These are phyloP conservation scores for Biancaea sappan DNA, from an alignment of 306 rosid genomes.

Conservation along the genomic window DNA sequence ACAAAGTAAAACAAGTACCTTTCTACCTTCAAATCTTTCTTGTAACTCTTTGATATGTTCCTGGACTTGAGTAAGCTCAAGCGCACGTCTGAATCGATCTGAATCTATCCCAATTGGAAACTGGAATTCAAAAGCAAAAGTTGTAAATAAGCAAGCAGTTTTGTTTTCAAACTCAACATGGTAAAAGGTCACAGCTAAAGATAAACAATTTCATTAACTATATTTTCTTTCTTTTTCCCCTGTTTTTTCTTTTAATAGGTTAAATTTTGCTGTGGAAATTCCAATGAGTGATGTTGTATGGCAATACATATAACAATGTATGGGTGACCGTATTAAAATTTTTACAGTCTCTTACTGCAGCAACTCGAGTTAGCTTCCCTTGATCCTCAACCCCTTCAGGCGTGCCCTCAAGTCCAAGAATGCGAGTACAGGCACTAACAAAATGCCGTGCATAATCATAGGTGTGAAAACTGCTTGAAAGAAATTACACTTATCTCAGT, in stretches of 20 bases:
- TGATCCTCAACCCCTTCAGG: constrained; percentile 95
- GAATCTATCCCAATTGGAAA: constrained; percentile 95
- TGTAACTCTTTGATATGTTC: constrained; percentile 64
- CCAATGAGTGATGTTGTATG: not conserved
- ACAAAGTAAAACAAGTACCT: constrained; percentile 50
- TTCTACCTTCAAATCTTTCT: constrained; percentile 82
- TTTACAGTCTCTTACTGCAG: constrained; percentile 65
- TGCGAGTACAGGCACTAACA: constrained; percentile 90
- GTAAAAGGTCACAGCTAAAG: constrained; percentile 4
- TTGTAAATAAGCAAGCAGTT: constrained; percentile 35
- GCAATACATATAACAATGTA: not conserved
- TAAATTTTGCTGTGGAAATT: not conserved
- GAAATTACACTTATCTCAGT: constrained; percentile 29
- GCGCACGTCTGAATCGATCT: constrained; percentile 72
- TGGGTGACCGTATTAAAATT: not conserved
- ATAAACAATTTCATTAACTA: constrained; percentile 13
- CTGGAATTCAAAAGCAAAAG: constrained; percentile 50
- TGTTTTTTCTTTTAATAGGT: not conserved
- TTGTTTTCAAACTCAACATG: constrained; percentile 9
- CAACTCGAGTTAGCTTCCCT: constrained; percentile 86
- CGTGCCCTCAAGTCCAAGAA: constrained; percentile 87
- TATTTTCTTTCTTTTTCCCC: not conserved
- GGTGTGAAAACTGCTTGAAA: constrained; percentile 75
- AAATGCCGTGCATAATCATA: constrained; percentile 92
- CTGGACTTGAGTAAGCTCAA: constrained; percentile 56